Evolutionary conservation across 73 alveolate genomes (phyloP).

Genomic region (Paramecium sonneborni): DNA sequence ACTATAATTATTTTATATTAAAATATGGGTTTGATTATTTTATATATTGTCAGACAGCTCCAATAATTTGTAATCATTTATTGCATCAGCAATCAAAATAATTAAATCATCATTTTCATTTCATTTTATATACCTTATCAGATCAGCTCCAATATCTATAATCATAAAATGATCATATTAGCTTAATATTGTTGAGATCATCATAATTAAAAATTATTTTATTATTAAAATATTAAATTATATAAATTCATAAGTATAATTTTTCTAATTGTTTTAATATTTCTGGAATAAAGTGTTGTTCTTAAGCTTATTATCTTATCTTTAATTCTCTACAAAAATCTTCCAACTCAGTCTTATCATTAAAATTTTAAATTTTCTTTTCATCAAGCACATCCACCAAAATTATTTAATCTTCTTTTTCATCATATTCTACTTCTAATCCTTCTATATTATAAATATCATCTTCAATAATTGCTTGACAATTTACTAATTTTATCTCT

Average conservation of each 20-base stretch:
- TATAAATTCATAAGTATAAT: background rate
- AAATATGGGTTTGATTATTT: background rate
- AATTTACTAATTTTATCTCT: background rate
- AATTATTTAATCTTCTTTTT: background rate
- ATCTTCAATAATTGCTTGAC: background rate
- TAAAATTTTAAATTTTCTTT: no score
- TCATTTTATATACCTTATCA: background rate
- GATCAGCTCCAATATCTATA: constrained; percentile 1
- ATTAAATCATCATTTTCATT: background rate
- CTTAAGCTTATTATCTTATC: no score
- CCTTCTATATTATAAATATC: background rate
- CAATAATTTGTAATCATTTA: constrained; percentile 1
- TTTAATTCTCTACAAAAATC: no score
- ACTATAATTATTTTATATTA: background rate
- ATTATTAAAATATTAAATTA: background rate
- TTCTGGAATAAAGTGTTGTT: no score
- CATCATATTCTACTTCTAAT: background rate
- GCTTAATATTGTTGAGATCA: background rate
- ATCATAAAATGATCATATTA: background rate
- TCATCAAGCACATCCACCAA: background rate
- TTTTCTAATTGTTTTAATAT: no score
- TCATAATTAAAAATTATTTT: background rate
- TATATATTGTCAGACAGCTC: background rate
- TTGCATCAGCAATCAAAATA: background rate
- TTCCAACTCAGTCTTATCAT: no score